Base-by-base conservation (phyloP, 108 stramenopile genomes). In the Nannochloropsis gaditana region DNA sequence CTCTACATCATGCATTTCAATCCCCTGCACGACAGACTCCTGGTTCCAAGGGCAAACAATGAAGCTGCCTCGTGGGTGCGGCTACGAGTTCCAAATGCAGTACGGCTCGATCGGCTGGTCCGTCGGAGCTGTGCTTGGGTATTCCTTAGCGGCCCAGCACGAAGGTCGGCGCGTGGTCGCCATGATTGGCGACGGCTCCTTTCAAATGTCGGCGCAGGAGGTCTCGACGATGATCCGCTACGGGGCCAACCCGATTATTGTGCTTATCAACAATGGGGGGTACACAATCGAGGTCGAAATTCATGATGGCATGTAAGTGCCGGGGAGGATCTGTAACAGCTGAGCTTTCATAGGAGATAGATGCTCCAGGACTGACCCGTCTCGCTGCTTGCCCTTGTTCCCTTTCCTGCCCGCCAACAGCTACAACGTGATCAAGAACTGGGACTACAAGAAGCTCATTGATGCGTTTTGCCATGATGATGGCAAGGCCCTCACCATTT, bases 211-310 rank as follows among this genome's bases (percentile, higher is more conserved):
- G 21, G 84, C 84, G 2, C 84, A 85, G 80, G 84, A 85, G 41
- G 21, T 85, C 21, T 85, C 84, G 31, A 85, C 84, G 21, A 85
- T 85, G 44, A 85, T 85, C 42, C 79, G 84, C 11, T 45, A 85
- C 79, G 80, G 80, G 21, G 42, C 80, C 43, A 17, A 79, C 19
- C 21, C 50, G 11, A 85, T 80, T 6, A 85, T 85, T 80, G 80
- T 85, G 8, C 21, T 85, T 4, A 31, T 85, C 9, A 85, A 85
- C 21, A 85, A 85, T 79, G 59, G 41, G 2, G 84, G 84, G 42
- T 85, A 85, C 84, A 45, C 84, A 2, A 85, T 85, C 41, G 84
- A 85, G 80, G 44, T 44, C 15, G 79, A 85, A 85, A 85, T 85
- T 0, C 84, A 85, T 21, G 84, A 85, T 17, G 84, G 84, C 11